A percentile compares a stretch with the other conserved stretches of the same genome.
Conservation (phyloP, 2,329 filamentous ascomycete genomes). For the Trichoderma koningiopsis region DNA sequence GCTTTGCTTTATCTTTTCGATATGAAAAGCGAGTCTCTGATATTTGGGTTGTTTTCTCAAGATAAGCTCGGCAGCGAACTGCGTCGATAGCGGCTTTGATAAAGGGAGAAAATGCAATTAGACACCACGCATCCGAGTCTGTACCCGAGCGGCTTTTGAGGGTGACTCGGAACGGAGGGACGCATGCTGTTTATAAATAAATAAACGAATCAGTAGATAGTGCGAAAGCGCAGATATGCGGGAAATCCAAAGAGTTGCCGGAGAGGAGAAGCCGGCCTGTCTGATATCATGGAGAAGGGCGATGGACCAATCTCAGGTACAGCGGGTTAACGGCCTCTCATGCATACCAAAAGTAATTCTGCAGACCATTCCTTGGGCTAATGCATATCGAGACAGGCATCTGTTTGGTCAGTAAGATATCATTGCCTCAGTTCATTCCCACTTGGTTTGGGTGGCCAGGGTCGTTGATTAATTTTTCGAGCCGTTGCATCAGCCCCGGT, state of each 20-base stretch:
- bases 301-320: slow-evolving; percentile 23
- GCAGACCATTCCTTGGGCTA: slow-evolving; percentile 24
- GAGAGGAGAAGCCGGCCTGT: slow-evolving; percentile 6
- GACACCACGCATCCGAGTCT: neutral
- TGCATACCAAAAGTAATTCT: slow-evolving; percentile 23
- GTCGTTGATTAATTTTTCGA: neutral
- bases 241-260: neutral
- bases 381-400: slow-evolving; percentile 15
- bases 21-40: neutral
- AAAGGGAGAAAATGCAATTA: slow-evolving; percentile 16
- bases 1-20: slow-evolving; percentile 15
- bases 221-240: neutral
- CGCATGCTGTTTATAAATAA: neutral
- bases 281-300: slow-evolving; percentile 17
- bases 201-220: neutral
- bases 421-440: neutral
- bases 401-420: neutral
- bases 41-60: neutral
- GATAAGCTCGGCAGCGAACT: slow-evolving; percentile 11
- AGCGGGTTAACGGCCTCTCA: slow-evolving; percentile 6
- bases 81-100: slow-evolving; percentile 7
- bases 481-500: slow-evolving; percentile 8
- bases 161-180: neutral
- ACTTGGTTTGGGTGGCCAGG: neutral
- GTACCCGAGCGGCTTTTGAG: neutral